Conservation (phyloP, 768 basidiomycete genomes). For the Cystobasidiopsis lactophilus region DNA sequence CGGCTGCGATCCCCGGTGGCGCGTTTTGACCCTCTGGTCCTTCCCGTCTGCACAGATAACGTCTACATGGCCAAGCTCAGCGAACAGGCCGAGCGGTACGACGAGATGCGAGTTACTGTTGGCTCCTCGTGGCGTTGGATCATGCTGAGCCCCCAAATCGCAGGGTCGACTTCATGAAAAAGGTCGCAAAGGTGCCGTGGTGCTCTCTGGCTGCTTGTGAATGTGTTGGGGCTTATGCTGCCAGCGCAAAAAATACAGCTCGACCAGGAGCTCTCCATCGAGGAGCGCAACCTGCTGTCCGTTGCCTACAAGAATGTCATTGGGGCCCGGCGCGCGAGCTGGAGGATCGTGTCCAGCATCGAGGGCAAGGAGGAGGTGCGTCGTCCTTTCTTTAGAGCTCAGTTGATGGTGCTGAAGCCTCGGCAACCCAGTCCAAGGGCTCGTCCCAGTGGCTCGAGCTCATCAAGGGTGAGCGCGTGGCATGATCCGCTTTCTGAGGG, state of each 20-base stretch:
- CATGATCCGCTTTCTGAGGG: not conserved
- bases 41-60: not conserved
- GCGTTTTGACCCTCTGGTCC: too few species aligned
- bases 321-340: slow-evolving; percentile 89
- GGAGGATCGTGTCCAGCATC: slow-evolving; percentile 94
- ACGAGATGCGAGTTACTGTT: slow-evolving; percentile 35
- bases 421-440: not conserved
- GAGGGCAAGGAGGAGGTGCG: slow-evolving; percentile 82
- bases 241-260: slow-evolving; percentile 32
- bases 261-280: slow-evolving; percentile 92
- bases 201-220: not conserved
- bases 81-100: slow-evolving; percentile 86
- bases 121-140: slow-evolving; percentile 9
- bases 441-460: not conserved
- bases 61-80: slow-evolving; percentile 93
- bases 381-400: not conserved
- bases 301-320: slow-evolving; percentile 99
- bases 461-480: not conserved
- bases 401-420: not conserved
- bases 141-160: slow-evolving; percentile 29
- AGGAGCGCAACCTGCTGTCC: slow-evolving; percentile 92
- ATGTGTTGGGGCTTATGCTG: not conserved
- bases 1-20: too few species aligned
- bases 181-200: slow-evolving; percentile 37
- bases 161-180: slow-evolving; percentile 99